These are phyloP conservation scores for Moringa oleifera DNA, from an alignment of 345 rosid genomes.

Conservation along the genomic window DNA sequence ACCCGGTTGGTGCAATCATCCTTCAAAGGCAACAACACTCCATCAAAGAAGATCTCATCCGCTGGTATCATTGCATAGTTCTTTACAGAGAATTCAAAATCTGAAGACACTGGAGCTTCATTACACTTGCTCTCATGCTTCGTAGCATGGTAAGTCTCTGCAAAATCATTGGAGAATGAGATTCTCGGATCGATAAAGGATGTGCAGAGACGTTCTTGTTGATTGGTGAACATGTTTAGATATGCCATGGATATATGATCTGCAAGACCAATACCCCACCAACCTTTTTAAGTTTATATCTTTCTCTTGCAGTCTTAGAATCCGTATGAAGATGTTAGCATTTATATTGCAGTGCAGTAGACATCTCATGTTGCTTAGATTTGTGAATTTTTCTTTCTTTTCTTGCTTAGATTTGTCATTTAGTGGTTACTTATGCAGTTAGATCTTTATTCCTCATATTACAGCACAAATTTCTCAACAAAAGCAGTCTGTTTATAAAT, in stretches of 20 bases:
- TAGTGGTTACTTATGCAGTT: no score
- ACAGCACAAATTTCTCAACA: no score
- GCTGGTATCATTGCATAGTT: conserved; percentile 57
- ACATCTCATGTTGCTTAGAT: conserved; percentile 60
- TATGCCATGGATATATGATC: conserved; percentile 26
- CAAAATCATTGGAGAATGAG: conserved; percentile 87
- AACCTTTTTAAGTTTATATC: conserved; percentile 8
- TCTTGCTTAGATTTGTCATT: conserved; percentile 52
- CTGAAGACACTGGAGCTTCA: conserved; percentile 84
- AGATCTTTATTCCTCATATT: no score
- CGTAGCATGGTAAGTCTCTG: conserved; percentile 32
- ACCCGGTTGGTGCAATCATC: conserved; percentile 26
- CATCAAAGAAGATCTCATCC: conserved; percentile 75
- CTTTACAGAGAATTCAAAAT: conserved; percentile 63
- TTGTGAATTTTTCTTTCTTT: no score
- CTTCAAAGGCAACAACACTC: conserved; percentile 59
- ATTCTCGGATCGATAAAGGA: conserved; percentile 70
- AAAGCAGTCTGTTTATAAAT: no score
- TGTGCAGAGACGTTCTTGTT: conserved; percentile 27
- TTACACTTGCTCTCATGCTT: conserved; percentile 43
- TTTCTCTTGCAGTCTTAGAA: conserved; percentile 15
- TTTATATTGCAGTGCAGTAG: conserved; percentile 30
- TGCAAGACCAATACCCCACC: background rate
- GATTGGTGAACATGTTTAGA: conserved; percentile 40
- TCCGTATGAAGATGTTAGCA: conserved; percentile 32